Evolutionary conservation across 192 early-diverging fungal genomes (phyloP), one percentile per base, ranked within the genome.

Genomic region (Backusella tarrabulga): DNA sequence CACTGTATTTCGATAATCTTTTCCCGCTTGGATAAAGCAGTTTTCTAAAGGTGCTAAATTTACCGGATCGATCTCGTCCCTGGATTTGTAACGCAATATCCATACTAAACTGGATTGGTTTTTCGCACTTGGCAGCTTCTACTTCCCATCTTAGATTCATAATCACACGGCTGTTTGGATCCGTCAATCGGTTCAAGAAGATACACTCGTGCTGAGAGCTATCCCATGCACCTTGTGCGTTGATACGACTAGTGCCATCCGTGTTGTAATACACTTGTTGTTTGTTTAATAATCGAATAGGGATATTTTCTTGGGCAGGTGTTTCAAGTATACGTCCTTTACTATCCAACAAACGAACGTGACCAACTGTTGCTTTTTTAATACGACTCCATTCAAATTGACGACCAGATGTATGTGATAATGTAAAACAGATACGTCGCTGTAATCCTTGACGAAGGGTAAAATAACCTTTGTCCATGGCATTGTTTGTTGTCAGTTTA

Each of bases 391-490:
- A 91, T 26, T 74, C 83, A 73, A 95, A 84, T 32, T 93, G 91
- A 4, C 78, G 80, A 67, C 92, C 92, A 72, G 91, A 87, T 44
- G 89, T 91, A 77, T 95, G 94, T 3, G 85, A 88, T 8, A 95
- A 50, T 3, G 87, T 85, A 29, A 94, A 63, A 41, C 86, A 79
- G 29, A 95, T 84, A 11, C 93, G 90, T 11, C 92, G 83, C 82
- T 94, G 93, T 26, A 95, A 60, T 14, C 94, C 94, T 84, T 95
- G 94, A 46, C 89, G 89, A 71, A 95, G 81, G 35, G 88, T 74
- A 76, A 93, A 93, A 7, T 88, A 89, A 17, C 86, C 87, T 17
- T 81, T 77, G 80, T 87, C 90, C 63, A 87, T 77, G 23, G 71
- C 67, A 41, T 76, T 71, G 54, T 87, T 77, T 9, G 88, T 84